These are phyloP conservation scores for Bruguiera sexangula DNA, from an alignment of 345 rosid species.

Conservation along the genomic window DNA sequence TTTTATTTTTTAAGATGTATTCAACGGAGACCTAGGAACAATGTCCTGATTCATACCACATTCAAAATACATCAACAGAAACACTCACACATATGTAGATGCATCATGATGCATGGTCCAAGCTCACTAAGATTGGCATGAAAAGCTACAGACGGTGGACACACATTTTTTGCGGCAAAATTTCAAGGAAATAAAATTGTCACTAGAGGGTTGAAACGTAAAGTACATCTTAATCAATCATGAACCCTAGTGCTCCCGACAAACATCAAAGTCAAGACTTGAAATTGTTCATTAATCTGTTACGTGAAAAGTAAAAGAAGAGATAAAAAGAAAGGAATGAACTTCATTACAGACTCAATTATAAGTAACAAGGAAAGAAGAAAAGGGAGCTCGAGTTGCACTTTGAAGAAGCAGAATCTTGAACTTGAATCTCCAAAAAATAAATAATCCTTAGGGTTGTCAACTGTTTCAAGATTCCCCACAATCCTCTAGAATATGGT, in stretches of 20 bases:
- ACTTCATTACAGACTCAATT: constrained; percentile 6
- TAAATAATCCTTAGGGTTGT: constrained; percentile 22
- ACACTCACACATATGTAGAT: no score
- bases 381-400: constrained; percentile 2
- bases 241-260: constrained; percentile 14
- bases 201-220: constrained; percentile 27
- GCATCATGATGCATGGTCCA: no score
- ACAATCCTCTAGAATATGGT: constrained; percentile 21
- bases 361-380: not conserved
- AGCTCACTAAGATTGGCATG: no score
- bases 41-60: no score
- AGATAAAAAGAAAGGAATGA: constrained; percentile 10
- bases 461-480: constrained; percentile 14
- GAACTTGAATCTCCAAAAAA: constrained; percentile 21
- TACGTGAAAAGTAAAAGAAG: not conserved
- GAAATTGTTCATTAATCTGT: constrained; percentile 12
- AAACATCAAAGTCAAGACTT: constrained; percentile 10
- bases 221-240: constrained; percentile 21
- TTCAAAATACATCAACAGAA: no score
- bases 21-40: no score
- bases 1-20: no score
- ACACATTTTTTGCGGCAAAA: not conserved
- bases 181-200: constrained; percentile 12
- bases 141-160: no score
- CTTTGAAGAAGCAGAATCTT: constrained; percentile 23